Evolutionary conservation across 495 filamentous ascomycete genomes (phyloP).

Genomic region (Lophium mytilinum): DNA sequence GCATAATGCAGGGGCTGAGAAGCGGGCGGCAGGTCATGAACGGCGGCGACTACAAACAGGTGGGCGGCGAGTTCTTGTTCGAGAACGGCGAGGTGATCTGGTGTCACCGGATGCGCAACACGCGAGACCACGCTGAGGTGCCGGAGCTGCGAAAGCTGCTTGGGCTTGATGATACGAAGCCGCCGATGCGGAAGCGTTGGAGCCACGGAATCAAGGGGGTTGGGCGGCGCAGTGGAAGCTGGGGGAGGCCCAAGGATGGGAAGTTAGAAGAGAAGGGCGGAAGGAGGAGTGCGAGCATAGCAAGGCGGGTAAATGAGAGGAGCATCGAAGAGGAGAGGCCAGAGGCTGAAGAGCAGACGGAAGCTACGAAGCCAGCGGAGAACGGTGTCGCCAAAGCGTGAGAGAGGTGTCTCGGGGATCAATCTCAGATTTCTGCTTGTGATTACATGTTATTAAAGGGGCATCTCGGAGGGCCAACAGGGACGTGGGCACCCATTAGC

Average conservation of each 20-base stretch:
- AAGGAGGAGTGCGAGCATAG: not conserved
- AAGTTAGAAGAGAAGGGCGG: slow-evolving; percentile 2
- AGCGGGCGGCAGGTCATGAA: slow-evolving; percentile 51
- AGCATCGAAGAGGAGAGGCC: not conserved
- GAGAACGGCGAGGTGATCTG: slow-evolving; percentile 62
- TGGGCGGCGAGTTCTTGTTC: slow-evolving; percentile 81
- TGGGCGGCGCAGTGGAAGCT: slow-evolving; percentile 11
- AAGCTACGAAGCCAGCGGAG: not conserved
- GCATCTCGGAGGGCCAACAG: not conserved
- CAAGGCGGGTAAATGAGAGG: not conserved
- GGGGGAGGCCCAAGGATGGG: slow-evolving; percentile 17
- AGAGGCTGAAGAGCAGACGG: slow-evolving; percentile 1
- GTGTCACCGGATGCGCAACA: slow-evolving; percentile 79
- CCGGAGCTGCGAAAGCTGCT: slow-evolving; percentile 52
- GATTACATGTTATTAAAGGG: not conserved
- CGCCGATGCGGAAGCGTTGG: slow-evolving; percentile 20
- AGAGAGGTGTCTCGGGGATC: not conserved
- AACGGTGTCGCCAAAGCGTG: not conserved
- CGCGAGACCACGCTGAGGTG: slow-evolving; percentile 69
- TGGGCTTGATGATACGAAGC: slow-evolving; percentile 42
- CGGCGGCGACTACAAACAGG: slow-evolving; percentile 60
- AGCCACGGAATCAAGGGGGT: slow-evolving; percentile 17
- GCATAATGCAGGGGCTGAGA: slow-evolving; percentile 49
- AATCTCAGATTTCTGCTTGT: not conserved
- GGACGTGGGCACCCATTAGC: not conserved